Evolutionary conservation across 345 rosid genomes (phyloP), one percentile per base, ranked within the genome.

Genomic region (Eutrema japonicum): DNA sequence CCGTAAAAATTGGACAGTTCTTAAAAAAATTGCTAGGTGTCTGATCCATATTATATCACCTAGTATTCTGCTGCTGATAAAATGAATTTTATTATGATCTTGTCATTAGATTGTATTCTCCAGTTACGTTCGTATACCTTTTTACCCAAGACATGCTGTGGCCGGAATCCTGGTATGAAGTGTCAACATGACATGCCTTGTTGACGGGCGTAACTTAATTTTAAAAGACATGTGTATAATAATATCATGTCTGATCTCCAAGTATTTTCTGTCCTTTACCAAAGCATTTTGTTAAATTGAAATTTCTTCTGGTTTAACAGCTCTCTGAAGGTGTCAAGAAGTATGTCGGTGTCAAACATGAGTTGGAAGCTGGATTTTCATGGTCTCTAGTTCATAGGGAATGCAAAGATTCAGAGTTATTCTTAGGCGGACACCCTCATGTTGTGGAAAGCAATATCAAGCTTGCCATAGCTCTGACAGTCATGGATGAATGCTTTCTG

Each of bases 401-500:
- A 37, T 80, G 82, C 72, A 74, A 76, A 74, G 85, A 82, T 64
- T 66, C 86, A 50, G 96, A 87, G 65, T 70, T 61, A 74, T 43
- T 77, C 70, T 62, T 79, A 52, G 72, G 59, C 73, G 88, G 82
- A 27, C 84, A 83, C 73, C 79, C 85, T 41, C 86, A 67, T 55
- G 81, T 80, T 63, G 91, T 82, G 66, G 91, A 89, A 79, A 85
- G 87, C 84, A 87, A 89, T 82, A 87, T 93, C 42, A 90, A 88
- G 83, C 85, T 87, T 49, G 92, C 97, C 36, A 85, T 90, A 67
- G 96, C 97, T 3, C 75, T 85, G 63, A 74, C 80, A 41, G 78
- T 93, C 53, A 90, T 93, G 98, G 93, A 93, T 77, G 98, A 90
- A 80, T 93, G 98, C 82, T 93, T 90, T 82, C 77, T 86, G 68